Base-by-base conservation (phyloP, 129 eudicot species). In the Helichrysum umbraculigerum region DNA sequence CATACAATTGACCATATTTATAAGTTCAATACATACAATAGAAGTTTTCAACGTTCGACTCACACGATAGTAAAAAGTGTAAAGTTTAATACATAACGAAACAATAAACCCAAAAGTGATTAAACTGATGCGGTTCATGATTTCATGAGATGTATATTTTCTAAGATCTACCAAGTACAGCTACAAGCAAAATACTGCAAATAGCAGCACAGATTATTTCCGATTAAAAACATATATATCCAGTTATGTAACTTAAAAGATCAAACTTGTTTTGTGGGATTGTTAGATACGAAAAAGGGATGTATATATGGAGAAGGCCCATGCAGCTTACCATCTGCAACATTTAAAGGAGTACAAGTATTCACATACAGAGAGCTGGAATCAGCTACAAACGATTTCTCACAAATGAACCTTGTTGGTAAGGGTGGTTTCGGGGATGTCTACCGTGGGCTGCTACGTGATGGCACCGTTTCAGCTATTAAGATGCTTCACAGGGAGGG, bases 341-440 rank as follows among this genome's bases (percentile, higher is more conserved):
- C 81, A 71, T 59, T 37, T 67, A 88, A 83, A 82, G 96, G 91
- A 33, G 91, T 83, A 34, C 98, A 93, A 86, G 96, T 94, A 17
- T 94, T 88, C 75, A 94, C 97, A 15, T 85, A 87, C 72, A 86
- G 85, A 84, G 97, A 94, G 74, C 79, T 87, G 19, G 96, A 94
- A 79, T 74, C 67, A 47, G 96, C 99, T 12, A 94, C 99, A 0
- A 80, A 87, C 12, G 81, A 73, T 28, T 94, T 94, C 78, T 83
- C 79, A 47, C 82, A 87, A 58, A 62, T 74, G 29, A 91, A 94
- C 71, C 82, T 86, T 66, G 88, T 94, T n/a, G 96, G 93, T 1
- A 76, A 72, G 42, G 97, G 93, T 33, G 92, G 92, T 60, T 88
- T 83, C 64, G 95, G 90, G 41, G 86, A 77, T 19, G 97, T 94